Conservation (phyloP, 2,329 filamentous ascomycete species). For the Tolypocladium pustulatum region DNA sequence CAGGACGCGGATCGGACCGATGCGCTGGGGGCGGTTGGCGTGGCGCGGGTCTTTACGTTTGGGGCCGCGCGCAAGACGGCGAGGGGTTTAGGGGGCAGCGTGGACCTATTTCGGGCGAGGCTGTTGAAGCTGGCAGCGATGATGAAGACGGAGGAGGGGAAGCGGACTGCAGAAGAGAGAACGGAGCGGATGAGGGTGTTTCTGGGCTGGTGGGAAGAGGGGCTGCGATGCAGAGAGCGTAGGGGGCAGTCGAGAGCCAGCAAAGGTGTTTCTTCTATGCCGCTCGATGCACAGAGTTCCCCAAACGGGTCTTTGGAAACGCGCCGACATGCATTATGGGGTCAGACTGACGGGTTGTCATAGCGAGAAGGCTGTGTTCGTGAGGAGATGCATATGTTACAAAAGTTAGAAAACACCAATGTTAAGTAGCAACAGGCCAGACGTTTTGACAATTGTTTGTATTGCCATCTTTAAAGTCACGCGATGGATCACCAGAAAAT, state of each 20-base stretch:
- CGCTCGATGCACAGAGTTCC: no score
- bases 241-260: background rate
- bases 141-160: background rate
- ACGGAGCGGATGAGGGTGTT: background rate
- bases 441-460: no score
- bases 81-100: background rate
- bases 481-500: no score
- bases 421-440: no score
- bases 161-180: background rate
- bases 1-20: background rate
- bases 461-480: no score
- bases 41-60: background rate
- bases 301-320: no score
- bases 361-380: background rate
- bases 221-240: background rate
- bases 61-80: background rate
- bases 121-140: background rate
- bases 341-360: background rate
- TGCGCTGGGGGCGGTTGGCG: background rate
- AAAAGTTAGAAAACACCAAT: no score
- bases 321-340: no score
- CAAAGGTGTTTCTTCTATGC: no score
- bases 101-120: background rate
- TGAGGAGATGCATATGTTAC: no score
- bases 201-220: background rate